These are phyloP conservation scores for Breviolum minutum DNA, from an alignment of 73 alveolate genomes.

Conservation along the genomic window DNA sequence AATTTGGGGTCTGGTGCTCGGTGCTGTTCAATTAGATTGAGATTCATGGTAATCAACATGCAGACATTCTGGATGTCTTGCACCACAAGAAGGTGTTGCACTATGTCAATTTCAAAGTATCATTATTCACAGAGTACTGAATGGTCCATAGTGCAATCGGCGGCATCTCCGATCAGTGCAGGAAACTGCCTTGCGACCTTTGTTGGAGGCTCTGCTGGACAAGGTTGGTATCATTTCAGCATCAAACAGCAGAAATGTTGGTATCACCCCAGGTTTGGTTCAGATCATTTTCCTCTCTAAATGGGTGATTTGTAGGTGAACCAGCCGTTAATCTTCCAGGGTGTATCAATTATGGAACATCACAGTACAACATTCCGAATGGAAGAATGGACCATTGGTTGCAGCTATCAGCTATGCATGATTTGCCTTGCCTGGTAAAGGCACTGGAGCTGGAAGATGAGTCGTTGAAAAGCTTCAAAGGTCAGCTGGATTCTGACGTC, in stretches of 20 bases:
- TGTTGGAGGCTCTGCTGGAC: constrained; percentile 64
- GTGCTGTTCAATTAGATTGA: too few species aligned
- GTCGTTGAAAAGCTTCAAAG: not conserved
- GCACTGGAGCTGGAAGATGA: not conserved
- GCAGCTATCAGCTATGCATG: not conserved
- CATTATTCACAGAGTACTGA: too few species aligned
- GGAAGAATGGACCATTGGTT: not conserved
- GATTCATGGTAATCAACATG: too few species aligned
- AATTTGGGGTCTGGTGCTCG: too few species aligned
- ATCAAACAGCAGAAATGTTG: not conserved
- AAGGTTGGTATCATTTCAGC: not conserved
- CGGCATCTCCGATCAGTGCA: not conserved
- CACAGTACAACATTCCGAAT: not conserved
- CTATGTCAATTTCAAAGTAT: too few species aligned
- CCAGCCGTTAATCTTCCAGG: too few species aligned
- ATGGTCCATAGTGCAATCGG: too few species aligned
- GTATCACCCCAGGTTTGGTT: not conserved
- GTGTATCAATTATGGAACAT: too few species aligned
- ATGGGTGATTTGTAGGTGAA: too few species aligned
- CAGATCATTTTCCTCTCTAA: too few species aligned
- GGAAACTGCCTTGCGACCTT: constrained; percentile 36
- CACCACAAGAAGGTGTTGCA: too few species aligned
- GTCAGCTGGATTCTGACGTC: not conserved
- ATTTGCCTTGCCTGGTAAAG: not conserved
- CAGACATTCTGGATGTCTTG: too few species aligned